Evolutionary conservation across 306 rosid species (phyloP).

Genomic region (Lathyrus sativus): DNA sequence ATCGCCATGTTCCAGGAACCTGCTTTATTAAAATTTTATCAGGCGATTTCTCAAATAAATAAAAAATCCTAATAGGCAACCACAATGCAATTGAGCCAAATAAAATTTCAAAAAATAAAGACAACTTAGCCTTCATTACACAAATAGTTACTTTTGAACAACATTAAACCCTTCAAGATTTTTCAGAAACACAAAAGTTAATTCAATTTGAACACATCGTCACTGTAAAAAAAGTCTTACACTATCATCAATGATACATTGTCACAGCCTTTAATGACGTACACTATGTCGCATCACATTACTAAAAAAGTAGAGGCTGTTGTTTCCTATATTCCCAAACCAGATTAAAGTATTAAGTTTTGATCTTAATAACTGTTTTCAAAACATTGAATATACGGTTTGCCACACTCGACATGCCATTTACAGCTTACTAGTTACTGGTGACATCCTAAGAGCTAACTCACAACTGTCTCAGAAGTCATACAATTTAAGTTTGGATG

Average conservation of each 20-base stretch:
- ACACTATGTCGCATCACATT: neutral
- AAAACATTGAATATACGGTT: too few species aligned
- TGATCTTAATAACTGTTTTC: too few species aligned
- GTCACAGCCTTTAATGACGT: neutral
- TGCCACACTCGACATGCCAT: too few species aligned
- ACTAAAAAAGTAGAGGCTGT: too few species aligned
- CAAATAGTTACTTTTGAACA: neutral
- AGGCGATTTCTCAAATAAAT: conserved; percentile 13
- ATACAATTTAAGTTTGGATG: too few species aligned
- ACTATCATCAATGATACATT: neutral
- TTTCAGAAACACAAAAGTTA: conserved; percentile 15
- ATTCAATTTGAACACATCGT: neutral
- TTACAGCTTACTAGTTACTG: too few species aligned
- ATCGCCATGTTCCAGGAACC: conserved; percentile 93
- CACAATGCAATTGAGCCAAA: conserved; percentile 19
- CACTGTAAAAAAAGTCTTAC: conserved; percentile 3
- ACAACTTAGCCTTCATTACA: neutral
- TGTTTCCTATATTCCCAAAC: too few species aligned
- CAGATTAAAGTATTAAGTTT: too few species aligned
- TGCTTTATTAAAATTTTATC: conserved; percentile 34
- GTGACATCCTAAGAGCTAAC: too few species aligned
- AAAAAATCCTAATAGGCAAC: neutral
- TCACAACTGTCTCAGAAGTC: too few species aligned
- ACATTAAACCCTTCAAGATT: neutral
- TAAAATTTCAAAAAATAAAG: conserved; percentile 2